Evolutionary conservation across 768 basidiomycete genomes (phyloP), one percentile per base, ranked within the genome.

Genomic region (Candolleomyces aberdarensis): DNA sequence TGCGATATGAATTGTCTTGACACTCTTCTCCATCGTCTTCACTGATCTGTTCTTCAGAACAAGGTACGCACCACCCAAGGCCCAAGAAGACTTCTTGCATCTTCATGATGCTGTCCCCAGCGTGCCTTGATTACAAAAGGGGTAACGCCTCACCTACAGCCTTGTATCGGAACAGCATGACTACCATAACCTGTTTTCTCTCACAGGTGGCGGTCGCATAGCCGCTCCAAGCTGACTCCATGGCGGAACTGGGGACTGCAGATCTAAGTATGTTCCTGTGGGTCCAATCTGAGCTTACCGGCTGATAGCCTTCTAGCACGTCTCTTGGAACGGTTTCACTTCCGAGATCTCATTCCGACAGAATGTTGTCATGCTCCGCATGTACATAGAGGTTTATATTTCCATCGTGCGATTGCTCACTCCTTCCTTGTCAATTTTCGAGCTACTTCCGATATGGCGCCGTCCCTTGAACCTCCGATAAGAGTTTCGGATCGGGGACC

Each of bases 401-500:
- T 53, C 52, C 32, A 39, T 53, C 29, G 32, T 36, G 32, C 13
- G 31, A 20, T 26, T 50, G 19, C 3, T 20, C 49, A 26, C 49
- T 50, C 20, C 4, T 19, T 31, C 52, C 52, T n/a, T 53, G 14
- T n/a, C 52, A 8, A 22, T 5, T 51, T 51, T 19, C 20, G 22
- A 51, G 26, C 49, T 51, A 51, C 19, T 22, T 41, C 54, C 54
- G 36, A 39, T 41, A 56, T 20, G 11, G 54, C 40, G 8, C 10
- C n/a, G 39, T 20, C 36, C 54, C 22, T 52, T 43, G 51, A 46
- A 58, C 49, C 57, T 49, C 11, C 20, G 49, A 59, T 50, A 43
- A 15, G 17, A 63, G 64, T 64, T 65, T 67, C 72, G 68, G 67
- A 71, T 72, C 67, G 65, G 62, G 64, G 31, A 39, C 39, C 44